Evolutionary conservation across 352 stramenopile species (phyloP).

Genomic region (Phytophthora colocasiae): DNA sequence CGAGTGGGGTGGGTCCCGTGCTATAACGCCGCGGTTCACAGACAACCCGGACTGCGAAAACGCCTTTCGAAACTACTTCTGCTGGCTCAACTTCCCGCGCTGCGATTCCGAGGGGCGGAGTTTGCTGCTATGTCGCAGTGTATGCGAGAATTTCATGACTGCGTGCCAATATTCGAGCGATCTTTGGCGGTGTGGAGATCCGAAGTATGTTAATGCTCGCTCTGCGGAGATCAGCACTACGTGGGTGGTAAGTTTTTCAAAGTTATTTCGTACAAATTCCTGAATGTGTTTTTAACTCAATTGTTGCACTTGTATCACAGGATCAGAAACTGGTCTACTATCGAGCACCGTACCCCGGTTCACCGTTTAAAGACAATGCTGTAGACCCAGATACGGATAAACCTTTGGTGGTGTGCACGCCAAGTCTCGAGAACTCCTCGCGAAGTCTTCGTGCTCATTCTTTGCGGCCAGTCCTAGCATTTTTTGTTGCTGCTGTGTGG

Average conservation of each 20-base stretch:
- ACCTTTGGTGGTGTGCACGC: conserved; percentile 81
- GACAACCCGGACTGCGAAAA: conserved; percentile 91
- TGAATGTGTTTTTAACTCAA: neutral
- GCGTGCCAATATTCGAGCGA: conserved; percentile 84
- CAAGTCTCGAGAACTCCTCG: conserved; percentile 74
- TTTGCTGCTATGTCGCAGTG: conserved; percentile 87
- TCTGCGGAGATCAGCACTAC: conserved; percentile 66
- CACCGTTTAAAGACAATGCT: conserved; percentile 79
- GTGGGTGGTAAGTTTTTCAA: conserved; percentile 53
- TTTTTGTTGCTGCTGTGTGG: conserved; percentile 14
- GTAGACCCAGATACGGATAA: conserved; percentile 78
- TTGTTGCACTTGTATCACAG: conserved; percentile 28
- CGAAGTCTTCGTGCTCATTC: neutral
- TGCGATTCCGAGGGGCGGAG: conserved; percentile 87
- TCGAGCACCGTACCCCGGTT: conserved; percentile 78
- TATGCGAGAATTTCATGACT: conserved; percentile 93
- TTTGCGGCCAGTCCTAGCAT: conserved; percentile 3
- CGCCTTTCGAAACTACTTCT: conserved; percentile 92
- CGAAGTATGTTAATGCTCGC: conserved; percentile 75
- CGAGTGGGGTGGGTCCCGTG: conserved; percentile 66
- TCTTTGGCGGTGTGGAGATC: conserved; percentile 88
- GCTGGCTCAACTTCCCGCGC: conserved; percentile 92
- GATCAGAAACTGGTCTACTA: conserved; percentile 80
- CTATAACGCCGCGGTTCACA: conserved; percentile 80
- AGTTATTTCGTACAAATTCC: no score